Evolutionary conservation across 306 rosid species (phyloP), one percentile per base, ranked within the genome.

Genomic region (Quercus aquifolioides): DNA sequence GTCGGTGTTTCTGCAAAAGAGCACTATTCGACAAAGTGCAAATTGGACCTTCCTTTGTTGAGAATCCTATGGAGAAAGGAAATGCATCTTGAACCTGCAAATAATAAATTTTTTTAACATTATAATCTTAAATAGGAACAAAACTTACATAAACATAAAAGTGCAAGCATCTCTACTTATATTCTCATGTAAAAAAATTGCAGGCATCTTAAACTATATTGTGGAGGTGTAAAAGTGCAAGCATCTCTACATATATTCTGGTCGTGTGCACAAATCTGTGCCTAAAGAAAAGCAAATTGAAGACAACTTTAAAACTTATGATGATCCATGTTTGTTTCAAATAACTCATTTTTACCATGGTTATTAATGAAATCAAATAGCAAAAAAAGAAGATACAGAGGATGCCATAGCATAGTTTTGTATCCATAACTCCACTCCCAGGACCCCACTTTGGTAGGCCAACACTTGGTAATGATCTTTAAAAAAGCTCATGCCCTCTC

Each of bases 71-170:
- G 9, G 88, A 83, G 78, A 83, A 85, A 30, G 91, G 89, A 75
- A 74, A 65, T 62, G 81, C 74, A 75, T 88, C 91, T 70, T 83
- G 88, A 81, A 88, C 91, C 91, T 88, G 88, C 54, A 67, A 54
- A 51, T 41, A n/a, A 18, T 68, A 19, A 31, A 55, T 33, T 5
- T 18, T 26, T 15, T 63, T 14, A 5, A 63, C 69, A 63, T 14
- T 12, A 63, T 14, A 62, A 63, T 59, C 30, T 25, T 63, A 26
- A 63, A 26, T 63, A 14, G 69, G 65, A 14, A 15, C 5, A 49
- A 49, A 11, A 49, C 54, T 49, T 12, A 49, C 17, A 25, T 5
- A 7, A 14, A 15, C n/a, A 30, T n/a, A 17, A 15, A 30, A 63
- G 30, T 63, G 15, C 69, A 28, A 11, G 46, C 46, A 41, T 41